Percentiles rank a stretch among this genome's conserved stretches.
Evolutionary conservation across 139 green algal genomes (phyloP).

Genomic region (Closterium sp.): DNA sequence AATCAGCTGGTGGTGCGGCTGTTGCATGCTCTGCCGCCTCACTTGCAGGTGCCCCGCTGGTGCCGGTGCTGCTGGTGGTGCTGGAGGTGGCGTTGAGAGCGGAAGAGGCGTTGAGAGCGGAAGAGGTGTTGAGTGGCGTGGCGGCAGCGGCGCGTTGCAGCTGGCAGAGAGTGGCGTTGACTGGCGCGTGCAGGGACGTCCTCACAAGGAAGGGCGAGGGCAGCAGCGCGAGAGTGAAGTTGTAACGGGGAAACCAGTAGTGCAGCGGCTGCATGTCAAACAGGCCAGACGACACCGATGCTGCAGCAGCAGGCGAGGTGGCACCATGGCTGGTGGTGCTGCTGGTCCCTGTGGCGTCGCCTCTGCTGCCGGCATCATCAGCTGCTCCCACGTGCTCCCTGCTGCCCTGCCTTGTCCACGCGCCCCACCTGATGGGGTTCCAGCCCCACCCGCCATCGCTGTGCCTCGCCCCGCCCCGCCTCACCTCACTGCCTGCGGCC

Average conservation of each 20-base stretch:
- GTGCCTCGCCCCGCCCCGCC: not conserved
- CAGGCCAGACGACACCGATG: not conserved
- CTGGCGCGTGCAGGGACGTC: not conserved
- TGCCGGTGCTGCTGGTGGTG: not conserved
- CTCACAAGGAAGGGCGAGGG: conserved; percentile 16
- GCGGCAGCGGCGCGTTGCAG: not conserved
- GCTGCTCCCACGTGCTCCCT: not conserved
- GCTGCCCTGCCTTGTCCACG: not conserved
- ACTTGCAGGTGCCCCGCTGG: not conserved
- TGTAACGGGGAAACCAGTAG: not conserved
- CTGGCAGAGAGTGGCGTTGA: conserved; percentile 27
- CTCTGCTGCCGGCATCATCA: not conserved
- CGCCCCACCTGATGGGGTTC: not conserved
- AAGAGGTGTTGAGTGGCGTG: not conserved
- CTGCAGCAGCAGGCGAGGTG: not conserved
- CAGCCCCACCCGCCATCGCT: not conserved
- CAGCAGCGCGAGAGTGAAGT: conserved; percentile 12
- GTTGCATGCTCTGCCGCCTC: not conserved
- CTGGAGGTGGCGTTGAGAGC: not conserved
- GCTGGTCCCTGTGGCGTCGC: not conserved
- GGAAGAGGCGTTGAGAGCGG: not conserved
- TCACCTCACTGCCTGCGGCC: not conserved
- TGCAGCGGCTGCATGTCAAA: not conserved
- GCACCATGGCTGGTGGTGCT: not conserved
- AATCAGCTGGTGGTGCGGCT: not conserved